Conservation (phyloP, 192 early-diverging fungal species). For the Diversispora epigaea region DNA sequence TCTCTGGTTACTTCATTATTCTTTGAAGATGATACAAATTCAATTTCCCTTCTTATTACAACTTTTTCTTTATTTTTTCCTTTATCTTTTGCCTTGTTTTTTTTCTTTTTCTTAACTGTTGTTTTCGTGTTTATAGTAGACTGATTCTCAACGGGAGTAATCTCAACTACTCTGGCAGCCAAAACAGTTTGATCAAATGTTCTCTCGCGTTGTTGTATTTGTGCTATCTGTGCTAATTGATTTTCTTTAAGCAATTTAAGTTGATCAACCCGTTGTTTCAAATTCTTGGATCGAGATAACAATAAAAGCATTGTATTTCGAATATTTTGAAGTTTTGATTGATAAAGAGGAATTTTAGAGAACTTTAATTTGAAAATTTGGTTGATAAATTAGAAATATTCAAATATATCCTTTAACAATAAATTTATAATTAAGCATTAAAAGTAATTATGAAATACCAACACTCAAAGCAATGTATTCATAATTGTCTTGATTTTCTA, state of each 20-base stretch:
- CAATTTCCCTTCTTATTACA: constrained; percentile 13
- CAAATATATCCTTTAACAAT: background rate
- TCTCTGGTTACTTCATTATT: background rate
- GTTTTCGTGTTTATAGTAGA: background rate
- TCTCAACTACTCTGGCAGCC: constrained; percentile 21
- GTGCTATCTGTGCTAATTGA: constrained; percentile 25
- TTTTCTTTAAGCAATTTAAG: constrained; percentile 29
- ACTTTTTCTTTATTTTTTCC: constrained; percentile 9
- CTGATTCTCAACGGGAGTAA: background rate
- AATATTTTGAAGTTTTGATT: constrained; percentile 21
- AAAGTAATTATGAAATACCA: background rate
- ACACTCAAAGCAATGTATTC: constrained; percentile 26
- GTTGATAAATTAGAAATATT: background rate
- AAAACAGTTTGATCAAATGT: constrained; percentile 32
- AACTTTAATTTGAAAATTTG: constrained; percentile 10
- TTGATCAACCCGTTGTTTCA: constrained; percentile 21
- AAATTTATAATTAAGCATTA: background rate
- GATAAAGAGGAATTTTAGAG: constrained; percentile 27
- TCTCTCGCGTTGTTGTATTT: constrained; percentile 24
- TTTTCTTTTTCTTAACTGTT: constrained; percentile 13
- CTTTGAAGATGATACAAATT: constrained; percentile 2
- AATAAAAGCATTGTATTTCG: constrained; percentile 17
- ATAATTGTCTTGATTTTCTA: constrained; percentile 31
- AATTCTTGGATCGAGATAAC: constrained; percentile 15
- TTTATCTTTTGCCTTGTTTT: constrained; percentile 30